Conservation (phyloP, 169 alveolate genomes). For the Babesia caballi region DNA sequence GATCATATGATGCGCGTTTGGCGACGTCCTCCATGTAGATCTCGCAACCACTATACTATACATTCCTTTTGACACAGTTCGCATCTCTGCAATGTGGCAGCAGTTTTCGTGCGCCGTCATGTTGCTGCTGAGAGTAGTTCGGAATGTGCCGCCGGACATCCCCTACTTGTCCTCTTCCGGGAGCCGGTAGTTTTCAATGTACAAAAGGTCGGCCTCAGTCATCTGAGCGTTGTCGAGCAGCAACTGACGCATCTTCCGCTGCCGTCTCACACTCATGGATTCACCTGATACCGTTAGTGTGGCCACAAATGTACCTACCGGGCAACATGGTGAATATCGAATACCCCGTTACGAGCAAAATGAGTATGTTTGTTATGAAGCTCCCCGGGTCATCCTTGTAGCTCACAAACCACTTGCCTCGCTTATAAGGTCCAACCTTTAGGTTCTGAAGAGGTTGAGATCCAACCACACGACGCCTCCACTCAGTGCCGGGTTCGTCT, state of each 20-base stretch:
- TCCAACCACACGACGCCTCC: slow-evolving; percentile 53
- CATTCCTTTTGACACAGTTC: too few species aligned
- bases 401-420: slow-evolving; percentile 66
- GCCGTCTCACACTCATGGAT: slow-evolving; percentile 61
- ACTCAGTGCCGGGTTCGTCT: slow-evolving; percentile 15
- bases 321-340: slow-evolving; percentile 64
- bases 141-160: too few species aligned
- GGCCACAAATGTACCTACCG: slow-evolving; percentile 1
- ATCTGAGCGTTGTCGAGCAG: slow-evolving; percentile 55
- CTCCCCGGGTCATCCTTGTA: slow-evolving; percentile 69
- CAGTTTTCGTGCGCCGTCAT: too few species aligned
- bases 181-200: slow-evolving; percentile 55
- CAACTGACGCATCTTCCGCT: slow-evolving; percentile 60
- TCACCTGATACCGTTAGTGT: slow-evolving; percentile 23
- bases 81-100: too few species aligned
- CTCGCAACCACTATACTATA: too few species aligned
- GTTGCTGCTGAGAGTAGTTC: too few species aligned
- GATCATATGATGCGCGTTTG: too few species aligned
- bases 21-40: too few species aligned
- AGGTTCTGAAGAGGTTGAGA: slow-evolving; percentile 35
- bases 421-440: slow-evolving; percentile 62
- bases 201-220: slow-evolving; percentile 64
- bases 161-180: slow-evolving; percentile 1
- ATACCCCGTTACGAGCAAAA: slow-evolving; percentile 60
- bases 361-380: slow-evolving; percentile 64